A percentile compares a stretch with the other conserved stretches of the same genome.
Evolutionary conservation across 345 rosid species (phyloP).

Genomic region (Citropsis articulata): DNA sequence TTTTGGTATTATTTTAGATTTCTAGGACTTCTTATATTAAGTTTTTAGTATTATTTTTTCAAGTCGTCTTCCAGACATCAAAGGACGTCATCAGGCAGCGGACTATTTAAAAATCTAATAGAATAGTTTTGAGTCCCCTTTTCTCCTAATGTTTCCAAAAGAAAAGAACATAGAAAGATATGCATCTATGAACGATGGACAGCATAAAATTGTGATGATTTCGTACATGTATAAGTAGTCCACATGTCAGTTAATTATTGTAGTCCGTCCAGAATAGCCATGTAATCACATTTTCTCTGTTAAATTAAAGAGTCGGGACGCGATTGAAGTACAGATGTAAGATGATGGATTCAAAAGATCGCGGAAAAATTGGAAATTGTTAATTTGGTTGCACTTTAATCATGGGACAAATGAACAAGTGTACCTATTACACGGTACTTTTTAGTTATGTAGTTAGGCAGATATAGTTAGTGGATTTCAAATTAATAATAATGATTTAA

Average conservation of each 20-base stretch:
- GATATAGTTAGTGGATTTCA: constrained; percentile 1
- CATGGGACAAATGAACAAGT: not conserved
- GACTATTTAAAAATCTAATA: not conserved
- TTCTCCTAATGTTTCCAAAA: not conserved
- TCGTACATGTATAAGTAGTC: not conserved
- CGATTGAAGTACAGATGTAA: not conserved
- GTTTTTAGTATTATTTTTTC: no score
- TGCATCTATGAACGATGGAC: not conserved
- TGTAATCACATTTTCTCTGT: not conserved
- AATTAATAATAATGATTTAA: not conserved
- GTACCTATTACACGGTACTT: not conserved
- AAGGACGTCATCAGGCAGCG: not conserved
- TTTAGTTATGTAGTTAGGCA: not conserved
- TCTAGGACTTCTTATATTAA: no score
- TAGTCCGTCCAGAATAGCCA: not conserved
- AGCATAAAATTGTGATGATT: not conserved
- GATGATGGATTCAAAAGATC: not conserved
- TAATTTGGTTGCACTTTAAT: not conserved
- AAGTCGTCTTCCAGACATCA: no score
- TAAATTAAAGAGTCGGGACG: not conserved
- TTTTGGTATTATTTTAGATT: no score
- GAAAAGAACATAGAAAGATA: not conserved
- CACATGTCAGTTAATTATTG: not conserved
- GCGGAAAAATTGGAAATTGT: not conserved
- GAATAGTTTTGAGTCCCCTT: not conserved